Evolutionary conservation across 352 stramenopile species (phyloP), one percentile per base, ranked within the genome.

Genomic region (Phytopythium montanum): DNA sequence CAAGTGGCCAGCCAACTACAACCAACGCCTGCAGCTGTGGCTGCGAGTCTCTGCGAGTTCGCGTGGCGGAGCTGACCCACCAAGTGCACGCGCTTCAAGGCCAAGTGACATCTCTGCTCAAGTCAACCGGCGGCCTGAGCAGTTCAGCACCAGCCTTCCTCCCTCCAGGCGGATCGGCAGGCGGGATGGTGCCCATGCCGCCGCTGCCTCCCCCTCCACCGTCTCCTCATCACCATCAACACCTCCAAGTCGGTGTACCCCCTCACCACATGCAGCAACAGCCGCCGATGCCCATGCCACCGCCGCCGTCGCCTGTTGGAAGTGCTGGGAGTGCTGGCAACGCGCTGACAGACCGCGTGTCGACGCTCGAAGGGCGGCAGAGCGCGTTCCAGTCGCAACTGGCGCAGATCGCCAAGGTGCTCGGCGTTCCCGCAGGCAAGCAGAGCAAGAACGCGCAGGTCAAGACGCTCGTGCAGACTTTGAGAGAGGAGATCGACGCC

Each of bases 311-410:
- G 9, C 46, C 46, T 10, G 26, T 53, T 14, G 29, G 29, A 13
- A 53, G 46, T 21, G 21, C 46, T 33, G 29, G 45, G 38, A 29
- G 51, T 49, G 19, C 53, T 53, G 5, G 26, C 46, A 18, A 39
- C 52, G 34, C 34, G 41, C 41, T 28, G 19, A 26, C 41, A 23
- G 14, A n/a, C 5, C 39, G 39, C 21, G 39, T 45, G 39, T 88
- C 79, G 50, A 88, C 79, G 33, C 61, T 88, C 10, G 79, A 88
- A 57, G 79, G 79, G 2, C 74, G 79, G 5, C 79, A 88, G 58
- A 87, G 76, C 36, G 76, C 79, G 46, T 88, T 88, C 62, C 79
- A 88, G 74, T 88, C 79, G 29, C 79, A 88, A 61, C 54, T 88
- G 23, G 79, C 79, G 42, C 79, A 88, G 64, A 81, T 88, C 48